A percentile compares a stretch with the other conserved stretches of the same genome.
These are phyloP conservation scores for Hygrocybe coccinea DNA, from an alignment of 768 basidiomycete genomes.

Conservation along the genomic window DNA sequence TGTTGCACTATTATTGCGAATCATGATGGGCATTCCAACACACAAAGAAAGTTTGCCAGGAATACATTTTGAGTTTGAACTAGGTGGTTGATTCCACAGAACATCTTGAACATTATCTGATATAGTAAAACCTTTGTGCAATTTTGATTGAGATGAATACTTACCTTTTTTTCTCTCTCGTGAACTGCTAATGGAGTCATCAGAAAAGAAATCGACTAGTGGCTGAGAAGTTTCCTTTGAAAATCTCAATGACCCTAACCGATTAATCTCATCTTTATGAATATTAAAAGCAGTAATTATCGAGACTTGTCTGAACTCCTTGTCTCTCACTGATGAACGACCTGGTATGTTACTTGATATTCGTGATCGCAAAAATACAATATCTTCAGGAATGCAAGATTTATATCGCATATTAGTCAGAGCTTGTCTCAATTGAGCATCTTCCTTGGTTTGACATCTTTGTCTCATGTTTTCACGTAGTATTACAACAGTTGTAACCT, in stretches of 20 bases:
- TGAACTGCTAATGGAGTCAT: conserved; percentile 11
- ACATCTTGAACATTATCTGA: not conserved
- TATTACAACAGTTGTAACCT: conserved; percentile 30
- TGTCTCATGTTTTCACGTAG: conserved; percentile 32
- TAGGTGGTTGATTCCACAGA: conserved; percentile 10
- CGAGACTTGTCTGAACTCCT: conserved; percentile 29
- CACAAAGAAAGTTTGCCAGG: conserved; percentile 30
- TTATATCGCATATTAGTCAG: conserved; percentile 27
- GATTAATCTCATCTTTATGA: conserved; percentile 36
- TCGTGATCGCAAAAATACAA: conserved; percentile 28
- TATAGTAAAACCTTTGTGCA: not conserved
- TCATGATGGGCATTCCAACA: conserved; percentile 27
- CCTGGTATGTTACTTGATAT: conserved; percentile 15
- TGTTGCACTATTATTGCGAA: conserved; percentile 25
- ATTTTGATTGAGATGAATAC: not conserved
- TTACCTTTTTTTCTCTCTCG: too few species aligned
- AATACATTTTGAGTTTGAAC: conserved; percentile 12
- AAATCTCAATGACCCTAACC: conserved; percentile 27
- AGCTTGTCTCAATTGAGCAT: conserved; percentile 15
- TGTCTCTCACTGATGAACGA: conserved; percentile 8
- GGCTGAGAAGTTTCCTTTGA: conserved; percentile 26
- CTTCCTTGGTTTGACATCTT: conserved; percentile 9
- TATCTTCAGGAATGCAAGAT: conserved; percentile 34
- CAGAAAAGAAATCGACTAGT: conserved; percentile 23
- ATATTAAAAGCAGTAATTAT: conserved; percentile 37